Conservation (phyloP, 139 green algal genomes). For the Chloropicon primus region DNA sequence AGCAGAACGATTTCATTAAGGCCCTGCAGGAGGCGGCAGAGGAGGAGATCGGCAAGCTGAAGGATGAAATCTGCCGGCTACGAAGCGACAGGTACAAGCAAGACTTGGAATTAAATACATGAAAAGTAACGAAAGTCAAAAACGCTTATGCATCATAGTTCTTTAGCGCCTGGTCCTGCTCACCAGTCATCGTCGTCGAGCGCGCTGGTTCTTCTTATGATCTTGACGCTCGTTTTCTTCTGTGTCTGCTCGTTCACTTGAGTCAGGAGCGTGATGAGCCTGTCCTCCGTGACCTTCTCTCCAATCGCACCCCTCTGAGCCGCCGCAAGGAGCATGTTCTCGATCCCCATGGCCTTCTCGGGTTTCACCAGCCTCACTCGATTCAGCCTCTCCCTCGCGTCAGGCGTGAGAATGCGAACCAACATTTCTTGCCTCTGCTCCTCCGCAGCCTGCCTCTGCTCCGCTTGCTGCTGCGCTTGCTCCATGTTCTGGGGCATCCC, state of each 20-base stretch:
- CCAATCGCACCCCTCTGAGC: conserved; percentile 54
- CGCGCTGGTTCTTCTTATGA: conserved; percentile 41
- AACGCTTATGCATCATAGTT: no score
- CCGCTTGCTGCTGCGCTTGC: neutral
- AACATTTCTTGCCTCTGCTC: conserved; percentile 68
- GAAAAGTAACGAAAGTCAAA: no score
- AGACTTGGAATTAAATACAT: neutral
- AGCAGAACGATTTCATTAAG: neutral
- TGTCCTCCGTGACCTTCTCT: conserved; percentile 70
- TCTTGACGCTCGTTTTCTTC: conserved; percentile 53
- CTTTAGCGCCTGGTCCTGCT: neutral
- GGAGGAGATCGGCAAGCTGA: neutral
- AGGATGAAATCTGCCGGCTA: neutral
- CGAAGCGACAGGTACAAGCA: neutral
- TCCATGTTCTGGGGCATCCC: neutral
- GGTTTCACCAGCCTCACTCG: conserved; percentile 91
- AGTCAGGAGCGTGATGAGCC: conserved; percentile 64
- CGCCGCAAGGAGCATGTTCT: conserved; percentile 73
- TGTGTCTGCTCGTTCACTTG: conserved; percentile 55
- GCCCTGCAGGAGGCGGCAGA: neutral
- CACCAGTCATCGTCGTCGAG: conserved; percentile 27
- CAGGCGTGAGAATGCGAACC: conserved; percentile 45
- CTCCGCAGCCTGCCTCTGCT: conserved; percentile 27
- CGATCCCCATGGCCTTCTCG: conserved; percentile 76
- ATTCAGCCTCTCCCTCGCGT: conserved; percentile 62